phyloP scores from a whole-genome alignment of 306 rosid species.

The Cicer bijugum region DNA sequence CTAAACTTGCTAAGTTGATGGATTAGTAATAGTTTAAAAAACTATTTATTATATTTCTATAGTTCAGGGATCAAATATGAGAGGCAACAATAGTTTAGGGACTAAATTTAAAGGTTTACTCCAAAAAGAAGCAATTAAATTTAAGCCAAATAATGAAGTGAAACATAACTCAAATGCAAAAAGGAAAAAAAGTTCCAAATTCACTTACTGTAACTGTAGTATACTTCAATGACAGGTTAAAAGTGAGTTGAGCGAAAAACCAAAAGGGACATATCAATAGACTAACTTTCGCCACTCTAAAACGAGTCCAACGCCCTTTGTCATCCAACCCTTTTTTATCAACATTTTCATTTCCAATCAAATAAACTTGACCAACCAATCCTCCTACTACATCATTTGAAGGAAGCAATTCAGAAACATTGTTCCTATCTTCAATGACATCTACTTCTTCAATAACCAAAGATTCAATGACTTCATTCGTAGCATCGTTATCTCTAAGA shows the following conservation, averaged over 20 bases:
- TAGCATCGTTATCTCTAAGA: slow-evolving; percentile 54
- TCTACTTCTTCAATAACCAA: slow-evolving; percentile 43
- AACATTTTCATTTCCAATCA: slow-evolving; percentile 42
- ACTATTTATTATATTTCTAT: no score
- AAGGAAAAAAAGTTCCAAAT: neutral
- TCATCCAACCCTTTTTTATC: slow-evolving; percentile 59
- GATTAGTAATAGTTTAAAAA: no score
- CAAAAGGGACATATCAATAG: slow-evolving; percentile 85
- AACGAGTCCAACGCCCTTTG: slow-evolving; percentile 91
- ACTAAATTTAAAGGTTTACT: no score
- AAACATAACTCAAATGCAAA: slow-evolving; percentile 13
- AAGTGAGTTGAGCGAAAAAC: slow-evolving; percentile 92
- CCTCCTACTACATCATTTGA: slow-evolving; percentile 33
- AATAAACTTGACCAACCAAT: slow-evolving; percentile 36
- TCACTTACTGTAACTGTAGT: slow-evolving; percentile 87
- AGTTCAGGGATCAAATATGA: no score
- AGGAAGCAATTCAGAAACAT: slow-evolving; percentile 29
- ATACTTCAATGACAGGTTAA: slow-evolving; percentile 88
- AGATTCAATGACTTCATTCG: slow-evolving; percentile 41
- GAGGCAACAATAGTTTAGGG: no score
- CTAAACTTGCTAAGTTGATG: no score
- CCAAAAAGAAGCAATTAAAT: slow-evolving; percentile 8
- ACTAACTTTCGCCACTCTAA: slow-evolving; percentile 87
- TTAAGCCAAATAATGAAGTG: slow-evolving; percentile 35
- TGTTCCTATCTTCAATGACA: slow-evolving; percentile 39